Evolutionary conservation across 768 basidiomycete genomes (phyloP).

Genomic region (Guyanaporus albipodus): DNA sequence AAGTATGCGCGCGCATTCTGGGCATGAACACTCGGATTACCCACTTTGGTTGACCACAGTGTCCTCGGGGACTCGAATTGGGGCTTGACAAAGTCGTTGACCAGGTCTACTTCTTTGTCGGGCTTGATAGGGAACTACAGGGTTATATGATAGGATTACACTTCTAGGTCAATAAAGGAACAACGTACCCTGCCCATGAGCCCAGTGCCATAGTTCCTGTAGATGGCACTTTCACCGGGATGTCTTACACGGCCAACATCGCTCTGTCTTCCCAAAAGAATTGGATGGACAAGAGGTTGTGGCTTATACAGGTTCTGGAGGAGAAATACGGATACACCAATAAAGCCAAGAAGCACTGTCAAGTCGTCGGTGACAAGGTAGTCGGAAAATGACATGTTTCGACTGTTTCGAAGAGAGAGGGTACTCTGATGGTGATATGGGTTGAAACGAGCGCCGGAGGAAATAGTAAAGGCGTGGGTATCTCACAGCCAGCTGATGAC

Average conservation of each 20-base stretch:
- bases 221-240: conserved; percentile 79
- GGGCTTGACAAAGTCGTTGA: conserved; percentile 62
- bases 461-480: conserved; percentile 9
- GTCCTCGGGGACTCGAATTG: conserved; percentile 67
- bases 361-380: conserved; percentile 75
- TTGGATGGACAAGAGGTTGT: conserved; percentile 87
- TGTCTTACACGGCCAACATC: conserved; percentile 82
- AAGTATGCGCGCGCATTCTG: neutral
- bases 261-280: conserved; percentile 87
- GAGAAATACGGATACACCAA: conserved; percentile 71
- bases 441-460: conserved; percentile 4
- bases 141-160: neutral
- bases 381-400: conserved; percentile 45
- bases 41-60: conserved; percentile 75
- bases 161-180: conserved; percentile 1
- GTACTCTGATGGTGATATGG: neutral
- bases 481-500: neutral
- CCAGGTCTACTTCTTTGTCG: conserved; percentile 62
- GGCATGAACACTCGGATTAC: conserved; percentile 7
- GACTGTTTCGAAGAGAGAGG: neutral
- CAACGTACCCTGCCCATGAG: conserved; percentile 69
- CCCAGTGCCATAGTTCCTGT: conserved; percentile 87
- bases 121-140: conserved; percentile 70
- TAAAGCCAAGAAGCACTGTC: conserved; percentile 71
- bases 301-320: conserved; percentile 77